These are phyloP conservation scores for Neurospora sp. DNA, from an alignment of 2,329 filamentous ascomycete species.

Conservation along the genomic window DNA sequence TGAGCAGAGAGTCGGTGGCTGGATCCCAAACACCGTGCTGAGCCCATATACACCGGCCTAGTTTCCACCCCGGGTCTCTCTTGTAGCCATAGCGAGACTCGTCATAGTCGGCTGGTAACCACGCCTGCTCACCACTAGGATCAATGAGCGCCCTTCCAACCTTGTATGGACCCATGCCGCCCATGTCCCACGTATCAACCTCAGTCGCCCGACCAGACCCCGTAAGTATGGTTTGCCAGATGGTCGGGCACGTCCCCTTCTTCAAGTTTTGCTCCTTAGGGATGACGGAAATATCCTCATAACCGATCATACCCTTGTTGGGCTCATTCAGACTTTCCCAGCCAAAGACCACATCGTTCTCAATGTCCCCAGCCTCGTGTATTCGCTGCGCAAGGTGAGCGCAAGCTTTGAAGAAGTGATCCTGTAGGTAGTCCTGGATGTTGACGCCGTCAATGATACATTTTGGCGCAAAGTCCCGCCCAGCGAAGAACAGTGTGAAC, in stretches of 20 bases:
- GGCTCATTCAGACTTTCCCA: constrained; percentile 98
- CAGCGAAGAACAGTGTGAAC: constrained; percentile 90
- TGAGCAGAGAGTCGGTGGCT: constrained; percentile 61
- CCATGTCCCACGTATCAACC: constrained; percentile 87
- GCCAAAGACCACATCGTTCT: constrained; percentile 78
- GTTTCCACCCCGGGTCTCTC: constrained; percentile 75
- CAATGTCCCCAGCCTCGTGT: constrained; percentile 79
- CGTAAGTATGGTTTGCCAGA: constrained; percentile 86
- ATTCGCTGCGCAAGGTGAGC: constrained; percentile 75
- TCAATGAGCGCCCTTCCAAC: constrained; percentile 75
- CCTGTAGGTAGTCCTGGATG: constrained; percentile 89
- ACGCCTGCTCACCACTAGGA: constrained; percentile 74
- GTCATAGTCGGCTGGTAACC: constrained; percentile 74
- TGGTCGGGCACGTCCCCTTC: constrained; percentile 85
- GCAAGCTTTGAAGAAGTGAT: constrained; percentile 73
- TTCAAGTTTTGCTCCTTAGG: constrained; percentile 83
- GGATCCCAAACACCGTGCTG: constrained; percentile 95
- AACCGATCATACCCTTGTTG: constrained; percentile 76
- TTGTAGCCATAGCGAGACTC: constrained; percentile 86
- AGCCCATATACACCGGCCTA: constrained; percentile 95
- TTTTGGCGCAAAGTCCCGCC: constrained; percentile 85
- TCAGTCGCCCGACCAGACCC: constrained; percentile 89
- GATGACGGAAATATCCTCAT: constrained; percentile 69
- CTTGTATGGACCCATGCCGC: constrained; percentile 83
- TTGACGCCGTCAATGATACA: constrained; percentile 91